Evolutionary conservation across 208 protist species (phyloP), one percentile per base, ranked within the genome.

Genomic region (Leishmania guyanensis): DNA sequence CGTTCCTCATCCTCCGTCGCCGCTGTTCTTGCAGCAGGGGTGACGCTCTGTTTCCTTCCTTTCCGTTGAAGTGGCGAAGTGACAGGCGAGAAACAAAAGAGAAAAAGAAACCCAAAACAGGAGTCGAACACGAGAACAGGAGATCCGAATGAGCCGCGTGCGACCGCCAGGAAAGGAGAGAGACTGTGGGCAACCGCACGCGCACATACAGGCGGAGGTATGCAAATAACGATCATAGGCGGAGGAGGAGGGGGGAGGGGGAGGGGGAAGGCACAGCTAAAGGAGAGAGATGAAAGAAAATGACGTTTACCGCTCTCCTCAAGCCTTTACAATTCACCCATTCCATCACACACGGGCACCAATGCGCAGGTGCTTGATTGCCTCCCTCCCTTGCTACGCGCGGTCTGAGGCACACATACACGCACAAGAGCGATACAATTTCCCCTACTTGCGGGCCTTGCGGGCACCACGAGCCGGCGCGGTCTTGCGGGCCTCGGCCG

Each of bases 401-500:
- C 16, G 20, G 12, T 26, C 56, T 16, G 20, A 0, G 56, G 6
- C 56, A 26, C 56, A 29, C 56, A 62, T 17, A n/a, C n/a, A n/a
- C n/a, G n/a, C 36, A 39, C 36, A 39, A 39, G 36, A 39, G 36
- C 36, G 36, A 39, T 39, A 0, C 36, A 39, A 1, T 39, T 39
- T 39, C 36, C 36, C 36, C 36, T 39, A 39, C 36, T 93, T 92
- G 80, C 88, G 88, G 65, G 75, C 84, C 89, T 95, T 94, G 80
- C 88, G 90, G 64, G 56, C 79, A 65, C 79, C 81, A 50, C 84
- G 85, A 80, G 50, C 74, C 80, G 78, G 86, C 65, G 80, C 88
- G 62, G 77, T 86, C 85, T 93, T 93, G 86, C 90, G 91, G 36
- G 81, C 86, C 90, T 94, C 90, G 43, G 93, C 93, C 65, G 91